Evolutionary conservation across 2,329 filamentous ascomycete species (phyloP), one percentile per base, ranked within the genome.

Genomic region (Fusarium paranaense): DNA sequence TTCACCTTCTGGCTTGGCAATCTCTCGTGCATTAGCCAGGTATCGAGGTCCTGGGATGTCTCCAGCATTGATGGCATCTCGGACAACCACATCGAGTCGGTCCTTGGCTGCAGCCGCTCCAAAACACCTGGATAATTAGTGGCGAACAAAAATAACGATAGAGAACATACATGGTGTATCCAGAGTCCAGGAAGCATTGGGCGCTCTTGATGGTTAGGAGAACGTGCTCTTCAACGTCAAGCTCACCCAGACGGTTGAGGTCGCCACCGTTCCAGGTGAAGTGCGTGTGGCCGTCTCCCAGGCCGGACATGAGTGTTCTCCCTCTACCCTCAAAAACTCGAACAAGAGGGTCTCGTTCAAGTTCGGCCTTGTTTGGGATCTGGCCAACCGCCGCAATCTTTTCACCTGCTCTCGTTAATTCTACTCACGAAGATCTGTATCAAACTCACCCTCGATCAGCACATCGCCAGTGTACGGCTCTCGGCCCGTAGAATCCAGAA

Each of bases 181-280:
- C 69, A 0, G 66, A 72, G 20, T 74, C 71, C 6, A 74, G 58
- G 10, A 70, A 74, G n/a, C 61, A 70, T 20, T 72, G 66, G 0
- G 71, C 66, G 5, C 66, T 72, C 47, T 72, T 72, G 3, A 64
- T 65, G 2, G 71, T 70, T 10, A 72, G 14, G 8, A 74, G 58
- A 58, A 72, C 64, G 33, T 74, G 71, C 33, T 74, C 71, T 22
- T 74, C 66, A 6, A 71, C 38, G 2, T 64, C 40, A 6, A 69
- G 50, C 2, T 73, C 63, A 1, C 71, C 69, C 3, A 73, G 22
- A n/a, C 71, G 61, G 32, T 64, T 60, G 4, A 71, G 62, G 13
- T 73, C 69, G 11, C 69, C 71, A 14, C 63, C 71, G 16, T 73
- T 73, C 71, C 71, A 73, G 2, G 62, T 73, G 18, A 73, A 73